Evolutionary conservation across 2,329 filamentous ascomycete genomes (phyloP).

Genomic region (Paecilomyces sp.): DNA sequence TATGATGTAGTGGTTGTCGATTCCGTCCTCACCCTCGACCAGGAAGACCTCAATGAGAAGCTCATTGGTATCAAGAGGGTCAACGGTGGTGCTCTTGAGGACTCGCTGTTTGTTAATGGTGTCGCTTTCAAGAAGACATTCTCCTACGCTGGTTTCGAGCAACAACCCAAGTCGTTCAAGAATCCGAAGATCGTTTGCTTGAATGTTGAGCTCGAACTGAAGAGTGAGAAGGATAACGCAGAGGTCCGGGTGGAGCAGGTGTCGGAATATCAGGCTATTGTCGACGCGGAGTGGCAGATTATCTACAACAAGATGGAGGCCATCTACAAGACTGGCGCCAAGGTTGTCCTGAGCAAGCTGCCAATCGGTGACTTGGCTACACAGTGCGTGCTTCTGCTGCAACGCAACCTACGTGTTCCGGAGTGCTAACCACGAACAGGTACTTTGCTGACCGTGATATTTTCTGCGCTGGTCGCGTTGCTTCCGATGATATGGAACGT

Average conservation of each 20-base stretch:
- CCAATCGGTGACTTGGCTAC: conserved; percentile 97
- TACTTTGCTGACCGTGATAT: conserved; percentile 97
- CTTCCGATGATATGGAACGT: conserved; percentile 88
- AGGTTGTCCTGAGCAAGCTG: conserved; percentile 94
- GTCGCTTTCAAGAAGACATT: conserved; percentile 99
- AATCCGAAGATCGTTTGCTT: conserved; percentile 95
- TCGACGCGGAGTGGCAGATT: conserved; percentile 99
- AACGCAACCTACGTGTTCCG: background rate
- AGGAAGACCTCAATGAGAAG: conserved; percentile 95
- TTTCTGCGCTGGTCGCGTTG: conserved; percentile 93
- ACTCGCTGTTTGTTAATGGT: conserved; percentile 93
- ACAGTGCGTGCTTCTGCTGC: conserved; percentile 47
- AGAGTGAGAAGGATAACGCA: conserved; percentile 98
- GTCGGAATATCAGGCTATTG: conserved; percentile 97
- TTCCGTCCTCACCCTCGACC: conserved; percentile 88
- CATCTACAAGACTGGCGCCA: conserved; percentile 85
- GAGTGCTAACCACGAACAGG: conserved; percentile 18
- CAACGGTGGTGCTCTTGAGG: conserved; percentile 88
- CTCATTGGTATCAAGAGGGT: conserved; percentile 98
- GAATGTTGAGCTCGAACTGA: conserved; percentile 96
- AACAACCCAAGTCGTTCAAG: conserved; percentile 92
- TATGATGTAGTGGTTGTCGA: conserved; percentile 78
- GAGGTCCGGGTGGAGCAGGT: conserved; percentile 98
- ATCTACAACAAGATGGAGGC: conserved; percentile 99
- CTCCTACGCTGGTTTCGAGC: conserved; percentile 97